These are phyloP conservation scores for Ogataea pini DNA, from an alignment of 805 yeast genomes.

Conservation along the genomic window DNA sequence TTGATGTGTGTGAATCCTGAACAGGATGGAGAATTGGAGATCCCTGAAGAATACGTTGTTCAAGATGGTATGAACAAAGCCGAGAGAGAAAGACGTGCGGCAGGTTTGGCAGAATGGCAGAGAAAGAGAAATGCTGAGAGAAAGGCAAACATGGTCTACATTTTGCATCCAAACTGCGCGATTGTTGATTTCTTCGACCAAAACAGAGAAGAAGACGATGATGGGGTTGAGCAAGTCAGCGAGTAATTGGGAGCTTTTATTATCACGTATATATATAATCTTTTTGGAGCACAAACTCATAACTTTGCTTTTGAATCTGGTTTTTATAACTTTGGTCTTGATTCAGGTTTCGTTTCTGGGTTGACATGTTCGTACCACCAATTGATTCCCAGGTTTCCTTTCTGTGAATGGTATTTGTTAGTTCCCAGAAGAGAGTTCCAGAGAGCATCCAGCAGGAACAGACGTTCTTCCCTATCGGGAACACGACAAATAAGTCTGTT, in stretches of 20 bases:
- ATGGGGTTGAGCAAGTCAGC: conserved; percentile 10
- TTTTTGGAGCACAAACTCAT: conserved; percentile 1
- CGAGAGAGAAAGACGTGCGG: conserved; percentile 29
- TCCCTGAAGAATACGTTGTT: conserved; percentile 27
- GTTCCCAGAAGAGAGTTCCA: conserved; percentile 53
- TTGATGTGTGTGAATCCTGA: conserved; percentile 62
- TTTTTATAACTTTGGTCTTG: background rate
- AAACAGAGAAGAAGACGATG: conserved; percentile 12
- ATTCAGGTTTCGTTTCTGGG: conserved; percentile 8
- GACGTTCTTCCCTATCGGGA: conserved; percentile 35
- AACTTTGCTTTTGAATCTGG: conserved; percentile 12
- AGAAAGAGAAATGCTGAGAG: conserved; percentile 24
- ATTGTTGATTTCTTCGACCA: conserved; percentile 64
- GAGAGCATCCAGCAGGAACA: conserved; percentile 40
- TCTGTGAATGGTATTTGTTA: conserved; percentile 57
- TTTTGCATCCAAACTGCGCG: conserved; percentile 82
- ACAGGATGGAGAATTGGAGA: conserved; percentile 43
- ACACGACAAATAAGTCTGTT: conserved; percentile 33
- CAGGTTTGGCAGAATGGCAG: conserved; percentile 26
- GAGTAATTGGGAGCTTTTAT: background rate
- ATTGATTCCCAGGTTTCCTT: conserved; percentile 52
- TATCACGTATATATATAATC: background rate
- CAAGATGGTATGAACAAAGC: conserved; percentile 25
- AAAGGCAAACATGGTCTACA: conserved; percentile 43
- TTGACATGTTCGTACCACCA: conserved; percentile 62